Evolutionary conservation across 768 basidiomycete genomes (phyloP).

Genomic region (Cystoderma amianthinum): DNA sequence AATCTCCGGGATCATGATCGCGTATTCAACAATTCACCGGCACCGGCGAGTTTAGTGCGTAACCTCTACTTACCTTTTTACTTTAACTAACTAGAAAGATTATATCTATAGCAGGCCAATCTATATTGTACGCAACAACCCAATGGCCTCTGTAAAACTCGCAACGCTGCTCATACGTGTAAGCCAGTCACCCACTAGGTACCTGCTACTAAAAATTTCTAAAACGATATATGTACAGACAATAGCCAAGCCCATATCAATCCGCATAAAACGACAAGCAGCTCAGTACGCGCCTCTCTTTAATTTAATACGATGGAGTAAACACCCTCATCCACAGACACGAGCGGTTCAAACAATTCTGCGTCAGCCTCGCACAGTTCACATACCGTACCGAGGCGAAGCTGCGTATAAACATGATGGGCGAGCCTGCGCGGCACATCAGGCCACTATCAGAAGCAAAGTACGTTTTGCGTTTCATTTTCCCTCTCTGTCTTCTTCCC

Average conservation of each 20-base stretch:
- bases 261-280: constrained; percentile 62
- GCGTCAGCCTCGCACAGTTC: constrained; percentile 67
- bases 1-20: no score
- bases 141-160: constrained; percentile 3
- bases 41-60: no score
- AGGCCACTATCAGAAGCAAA: constrained; percentile 73
- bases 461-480: constrained; percentile 43
- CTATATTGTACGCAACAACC: no score
- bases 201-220: background rate
- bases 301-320: background rate
- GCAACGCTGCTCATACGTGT: constrained; percentile 5
- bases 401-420: constrained; percentile 69
- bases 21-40: no score
- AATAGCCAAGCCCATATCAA: constrained; percentile 77
- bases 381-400: constrained; percentile 71
- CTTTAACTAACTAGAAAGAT: no score
- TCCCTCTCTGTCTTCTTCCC: no score
- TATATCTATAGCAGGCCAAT: no score
- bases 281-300: constrained; percentile 44
- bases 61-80: no score
- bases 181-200: constrained; percentile 1
- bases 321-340: constrained; percentile 33
- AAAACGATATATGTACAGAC: constrained; percentile 36
- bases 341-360: constrained; percentile 62
- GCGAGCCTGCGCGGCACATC: constrained; percentile 65